Percentiles rank a stretch among this genome's conserved stretches.
Conservation (phyloP, 106 monocot species). For the Iris macrosiphon region DNA sequence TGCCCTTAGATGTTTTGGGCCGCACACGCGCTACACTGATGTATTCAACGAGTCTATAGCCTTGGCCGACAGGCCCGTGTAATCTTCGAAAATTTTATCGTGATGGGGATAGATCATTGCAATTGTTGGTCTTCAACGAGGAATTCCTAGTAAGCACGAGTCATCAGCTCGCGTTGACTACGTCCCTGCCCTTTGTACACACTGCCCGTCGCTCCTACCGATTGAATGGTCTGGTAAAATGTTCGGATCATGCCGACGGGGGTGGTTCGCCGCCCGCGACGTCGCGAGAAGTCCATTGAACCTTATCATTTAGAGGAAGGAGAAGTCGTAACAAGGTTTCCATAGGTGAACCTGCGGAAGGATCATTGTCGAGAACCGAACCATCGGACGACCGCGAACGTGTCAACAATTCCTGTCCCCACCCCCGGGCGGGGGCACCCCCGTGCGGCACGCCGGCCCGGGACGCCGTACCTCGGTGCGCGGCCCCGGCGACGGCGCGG, state of each 20-base stretch:
- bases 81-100: constrained; percentile 17
- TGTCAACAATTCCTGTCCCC: no score
- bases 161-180: constrained; percentile 15
- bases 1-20: constrained; percentile 86
- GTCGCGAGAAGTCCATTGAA: constrained; percentile 9
- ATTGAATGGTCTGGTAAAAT: constrained; percentile 22
- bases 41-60: constrained; percentile 57
- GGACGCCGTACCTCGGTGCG: no score
- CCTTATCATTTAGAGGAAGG: constrained; percentile 20
- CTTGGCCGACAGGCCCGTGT: constrained; percentile 23
- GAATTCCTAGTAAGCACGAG: constrained; percentile 14
- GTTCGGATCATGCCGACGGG: constrained; percentile 4
- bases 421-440: no score
- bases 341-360: constrained; percentile 14
- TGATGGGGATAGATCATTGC: constrained; percentile 18
- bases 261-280: constrained; percentile 3
- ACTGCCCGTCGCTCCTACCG: constrained; percentile 5
- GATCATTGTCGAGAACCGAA: constrained; percentile 22
- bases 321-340: constrained; percentile 20
- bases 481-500: no score
- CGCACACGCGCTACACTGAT: constrained; percentile 84
- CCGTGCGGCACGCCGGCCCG: no score
- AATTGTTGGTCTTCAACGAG: constrained; percentile 16
- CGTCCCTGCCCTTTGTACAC: constrained; percentile 16
- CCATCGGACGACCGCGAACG: no score